These are phyloP conservation scores for Ailanthus altissimus DNA, from an alignment of 345 rosid genomes.

Conservation along the genomic window DNA sequence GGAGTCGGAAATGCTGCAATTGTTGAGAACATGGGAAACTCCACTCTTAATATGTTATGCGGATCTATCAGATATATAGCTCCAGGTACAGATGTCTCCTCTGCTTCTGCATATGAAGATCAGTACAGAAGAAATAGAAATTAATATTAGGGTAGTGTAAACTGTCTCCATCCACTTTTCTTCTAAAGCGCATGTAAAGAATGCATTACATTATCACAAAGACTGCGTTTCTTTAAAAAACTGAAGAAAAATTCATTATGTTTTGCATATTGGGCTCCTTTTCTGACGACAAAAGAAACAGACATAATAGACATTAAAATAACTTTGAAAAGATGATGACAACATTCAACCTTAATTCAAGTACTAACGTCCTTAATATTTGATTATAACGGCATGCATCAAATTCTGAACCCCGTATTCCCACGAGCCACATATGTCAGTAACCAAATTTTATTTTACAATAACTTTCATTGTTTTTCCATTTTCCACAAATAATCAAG, in stretches of 20 bases:
- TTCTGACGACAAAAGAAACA: background rate
- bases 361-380: background rate
- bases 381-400: background rate
- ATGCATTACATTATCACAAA: background rate
- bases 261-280: background rate
- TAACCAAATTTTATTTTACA: background rate
- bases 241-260: background rate
- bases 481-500: background rate
- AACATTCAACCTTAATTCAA: background rate
- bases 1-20: constrained; percentile 35
- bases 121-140: background rate
- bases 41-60: constrained; percentile 47
- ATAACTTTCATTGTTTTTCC: background rate
- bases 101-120: background rate
- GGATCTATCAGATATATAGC: constrained; percentile 63
- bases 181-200: background rate
- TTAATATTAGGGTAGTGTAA: background rate
- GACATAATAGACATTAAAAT: background rate
- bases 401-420: background rate
- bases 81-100: constrained; percentile 44
- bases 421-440: background rate
- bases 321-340: background rate
- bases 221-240: background rate
- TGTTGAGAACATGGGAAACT: constrained; percentile 49
- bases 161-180: background rate